Percentiles rank a stretch among this genome's conserved stretches.
phyloP scores from a whole-genome alignment of 768 basidiomycete genomes.

The Gloeophyllum trabeum region DNA sequence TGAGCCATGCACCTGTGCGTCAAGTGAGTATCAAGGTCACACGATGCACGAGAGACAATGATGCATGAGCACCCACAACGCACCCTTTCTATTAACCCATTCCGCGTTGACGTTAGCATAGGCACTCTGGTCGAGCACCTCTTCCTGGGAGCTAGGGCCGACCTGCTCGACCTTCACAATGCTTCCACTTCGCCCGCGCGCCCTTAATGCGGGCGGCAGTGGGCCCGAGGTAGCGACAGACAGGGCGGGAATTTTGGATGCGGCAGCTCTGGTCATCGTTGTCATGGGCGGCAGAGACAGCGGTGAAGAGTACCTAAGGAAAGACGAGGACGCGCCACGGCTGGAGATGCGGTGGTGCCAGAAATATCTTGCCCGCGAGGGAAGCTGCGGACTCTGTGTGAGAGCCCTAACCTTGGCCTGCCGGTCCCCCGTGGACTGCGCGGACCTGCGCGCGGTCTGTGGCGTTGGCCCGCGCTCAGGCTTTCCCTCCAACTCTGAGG shows the following conservation, averaged over 20 bases:
- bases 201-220: constrained; percentile 21
- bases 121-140: constrained; percentile 66
- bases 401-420: too few relatives aligned
- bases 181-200: constrained; percentile 55
- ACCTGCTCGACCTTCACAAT: constrained; percentile 82
- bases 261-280: too few relatives aligned
- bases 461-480: too few relatives aligned
- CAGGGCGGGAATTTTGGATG: constrained; percentile 36
- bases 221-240: constrained; percentile 17
- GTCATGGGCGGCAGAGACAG: too few relatives aligned
- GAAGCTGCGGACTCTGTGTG: too few relatives aligned
- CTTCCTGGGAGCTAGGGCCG: constrained; percentile 59
- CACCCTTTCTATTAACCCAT: constrained; percentile 93
- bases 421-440: too few relatives aligned
- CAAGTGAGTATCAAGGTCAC: background rate
- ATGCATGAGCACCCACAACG: constrained; percentile 4
- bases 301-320: too few relatives aligned
- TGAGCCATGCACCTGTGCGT: constrained; percentile 85
- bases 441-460: too few relatives aligned
- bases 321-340: too few relatives aligned
- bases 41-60: background rate
- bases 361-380: too few relatives aligned
- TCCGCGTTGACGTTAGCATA: constrained; percentile 83
- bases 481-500: too few relatives aligned
- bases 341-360: too few relatives aligned